Base-by-base conservation (phyloP, 2,329 filamentous ascomycete species). In the Didymella sp. region DNA sequence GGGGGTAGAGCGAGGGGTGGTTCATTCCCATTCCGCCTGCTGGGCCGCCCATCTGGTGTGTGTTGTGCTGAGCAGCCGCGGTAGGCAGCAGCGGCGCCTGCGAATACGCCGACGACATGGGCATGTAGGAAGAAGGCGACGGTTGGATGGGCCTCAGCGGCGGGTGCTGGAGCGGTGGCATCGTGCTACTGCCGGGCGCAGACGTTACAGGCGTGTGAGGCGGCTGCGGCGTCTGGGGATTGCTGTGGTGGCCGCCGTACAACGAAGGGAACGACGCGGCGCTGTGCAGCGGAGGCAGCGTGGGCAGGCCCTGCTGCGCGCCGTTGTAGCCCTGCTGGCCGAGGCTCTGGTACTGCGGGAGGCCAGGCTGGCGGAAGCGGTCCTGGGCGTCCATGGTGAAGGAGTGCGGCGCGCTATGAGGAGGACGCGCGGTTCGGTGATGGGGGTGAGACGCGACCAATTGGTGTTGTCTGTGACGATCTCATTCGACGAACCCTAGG, bases 221-320 rank as follows among this genome's bases (percentile, higher is more conserved):
- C 51, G 72, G 71, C 59, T 75, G 68, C 50, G 73, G 73, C 62
- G 73, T 74, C 66, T 77, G 74, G 47, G 74, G 69, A 63, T 73
- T 74, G 67, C 72, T 74, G 58, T 70, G 67, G 61, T 73, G 71
- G 62, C 69, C 60, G 50, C 63, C 63, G 64, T 76, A 76, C 66
- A 74, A 45, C 48, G 69, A 67, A 30, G 70, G 60, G 53, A 66
- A 75, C 51, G 67, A 68, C 42, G 67, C 48, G 53, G 62, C 66
- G 59, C 64, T 69, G 51, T 74, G 69, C n/a, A 76, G 66, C 25
- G 73, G 74, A 24, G 74, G 73, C 51, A 76, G 68, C 37, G 73
- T 74, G 51, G 71, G 73, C 51, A 73, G 66, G 57, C 70, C 67
- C 56, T 63, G 61, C 53, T 73, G 70, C 33, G 64, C 51, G 46